Evolutionary conservation across 202 grass and related monocot species (phyloP).

Genomic region (Eragrostis tef): DNA sequence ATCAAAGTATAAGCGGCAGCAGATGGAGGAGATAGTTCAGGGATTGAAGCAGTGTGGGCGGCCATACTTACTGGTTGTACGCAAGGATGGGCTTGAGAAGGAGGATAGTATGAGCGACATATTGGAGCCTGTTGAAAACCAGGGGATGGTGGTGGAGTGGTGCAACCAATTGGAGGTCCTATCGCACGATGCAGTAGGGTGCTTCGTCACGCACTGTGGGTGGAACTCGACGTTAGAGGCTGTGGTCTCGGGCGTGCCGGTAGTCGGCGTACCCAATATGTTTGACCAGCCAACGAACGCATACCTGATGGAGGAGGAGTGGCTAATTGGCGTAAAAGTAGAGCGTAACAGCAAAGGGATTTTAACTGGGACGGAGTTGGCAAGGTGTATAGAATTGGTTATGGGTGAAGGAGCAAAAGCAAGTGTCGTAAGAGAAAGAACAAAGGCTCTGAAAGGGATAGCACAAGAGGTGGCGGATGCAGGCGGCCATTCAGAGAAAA

Average conservation of each 20-base stretch:
- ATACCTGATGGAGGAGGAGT: background rate
- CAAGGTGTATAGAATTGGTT: slow-evolving; percentile 16
- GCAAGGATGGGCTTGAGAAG: slow-evolving; percentile 46
- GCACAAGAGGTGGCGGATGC: background rate
- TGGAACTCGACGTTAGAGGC: slow-evolving; percentile 75
- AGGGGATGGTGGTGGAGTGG: slow-evolving; percentile 66
- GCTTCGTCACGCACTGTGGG: slow-evolving; percentile 69
- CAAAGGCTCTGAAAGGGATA: background rate
- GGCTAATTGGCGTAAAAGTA: background rate
- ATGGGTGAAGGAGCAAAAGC: slow-evolving; percentile 3
- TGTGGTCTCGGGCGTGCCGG: slow-evolving; percentile 17
- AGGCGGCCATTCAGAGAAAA: background rate
- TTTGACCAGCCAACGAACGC: slow-evolving; percentile 49
- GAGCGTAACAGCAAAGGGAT: background rate
- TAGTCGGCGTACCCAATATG: slow-evolving; percentile 35
- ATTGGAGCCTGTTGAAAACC: background rate
- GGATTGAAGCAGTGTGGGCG: slow-evolving; percentile 28
- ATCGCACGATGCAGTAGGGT: slow-evolving; percentile 55
- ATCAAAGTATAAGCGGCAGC: slow-evolving; percentile 35
- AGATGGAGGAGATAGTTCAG: slow-evolving; percentile 51
- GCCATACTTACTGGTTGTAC: slow-evolving; percentile 54
- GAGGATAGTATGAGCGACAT: background rate
- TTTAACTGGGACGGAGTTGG: background rate
- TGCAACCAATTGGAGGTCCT: slow-evolving; percentile 60
- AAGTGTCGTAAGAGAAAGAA: background rate